Conservation (phyloP, 1,284 basidiomycete genomes). For the Dichomitus squalens region DNA sequence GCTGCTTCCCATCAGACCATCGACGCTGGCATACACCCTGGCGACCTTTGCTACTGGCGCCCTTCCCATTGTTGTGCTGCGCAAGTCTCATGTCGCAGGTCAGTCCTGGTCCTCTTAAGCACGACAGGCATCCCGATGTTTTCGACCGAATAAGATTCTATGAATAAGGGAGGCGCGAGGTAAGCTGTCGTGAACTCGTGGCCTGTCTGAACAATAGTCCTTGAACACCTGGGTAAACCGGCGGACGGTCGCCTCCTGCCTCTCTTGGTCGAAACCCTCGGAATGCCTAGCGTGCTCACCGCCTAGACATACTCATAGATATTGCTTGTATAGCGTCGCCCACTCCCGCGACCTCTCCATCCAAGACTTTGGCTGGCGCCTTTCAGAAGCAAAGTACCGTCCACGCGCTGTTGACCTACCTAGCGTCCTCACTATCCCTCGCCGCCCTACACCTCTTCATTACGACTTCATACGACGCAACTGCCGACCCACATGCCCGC, state of each 20-base stretch:
- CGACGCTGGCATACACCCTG: constrained; percentile 35
- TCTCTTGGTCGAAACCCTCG: too few relatives aligned
- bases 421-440: constrained; percentile 45
- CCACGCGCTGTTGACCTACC: constrained; percentile 45
- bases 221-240: too few relatives aligned
- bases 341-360: constrained; percentile 53
- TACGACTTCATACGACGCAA: constrained; percentile 35
- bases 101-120: constrained; percentile 27
- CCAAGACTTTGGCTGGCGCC: constrained; percentile 46
- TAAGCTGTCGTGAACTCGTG: too few relatives aligned
- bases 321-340: constrained; percentile 41
- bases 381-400: constrained; percentile 49
- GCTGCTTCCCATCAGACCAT: constrained; percentile 41
- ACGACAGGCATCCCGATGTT: too few relatives aligned
- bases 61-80: constrained; percentile 54
- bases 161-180: too few relatives aligned
- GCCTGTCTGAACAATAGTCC: too few relatives aligned
- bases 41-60: constrained; percentile 41
- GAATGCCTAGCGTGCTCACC: neutral
- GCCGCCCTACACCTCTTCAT: constrained; percentile 44
- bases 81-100: constrained; percentile 60
- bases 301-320: constrained; percentile 1
- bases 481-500: constrained; percentile 38
- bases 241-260: too few relatives aligned
- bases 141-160: too few relatives aligned